Base-by-base conservation (phyloP, 306 rosid species). In the Dicorynia guianensis region DNA sequence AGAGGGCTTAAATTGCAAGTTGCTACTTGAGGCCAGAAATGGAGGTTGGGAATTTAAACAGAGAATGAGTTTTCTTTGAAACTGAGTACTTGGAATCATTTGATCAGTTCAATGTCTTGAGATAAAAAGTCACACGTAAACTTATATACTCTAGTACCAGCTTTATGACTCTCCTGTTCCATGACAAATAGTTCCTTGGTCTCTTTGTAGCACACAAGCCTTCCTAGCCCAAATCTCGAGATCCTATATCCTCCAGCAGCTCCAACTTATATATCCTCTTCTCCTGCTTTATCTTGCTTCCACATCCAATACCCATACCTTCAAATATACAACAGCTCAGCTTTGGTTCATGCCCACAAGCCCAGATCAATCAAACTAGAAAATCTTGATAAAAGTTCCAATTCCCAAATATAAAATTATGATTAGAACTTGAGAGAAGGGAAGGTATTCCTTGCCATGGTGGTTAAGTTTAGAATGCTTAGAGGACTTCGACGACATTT, bases 381-480 rank as follows among this genome's bases (percentile, higher is more conserved):
- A 25, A 66, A 66, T 14, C 43, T 33, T 11, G 47, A 30, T 4
- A 52, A 7, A 8, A 42, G 42, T 62, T 53, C 38, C 35, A 69
- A 35, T 42, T 6, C 46, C 11, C 10, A 3, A 42, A 6, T 0
- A 6, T 9, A 8, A 60, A 73, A 73, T 11, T 35, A 67, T 15
- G 55, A 42, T 64, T 36, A 33, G 20, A 75, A 54, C 19, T 57
- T 38, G 44, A 55, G 34, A 57, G 57, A 67, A 67, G 47, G 56
- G 74, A 67, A 65, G 47, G 65, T 67, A 67, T 18, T 44, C 44
- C 48, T 15, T 30, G 36, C 66, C n/a, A 54, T 56, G 12, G 35
- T 9, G 13, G 57, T 55, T 42, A 43, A 69, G 55, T 43, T 18
- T 18, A 43, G 42, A 47, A 35, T 44, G 61, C 36, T 47, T 19